Conservation (phyloP, 192 early-diverging fungal genomes). For the Coemansia sp. region DNA sequence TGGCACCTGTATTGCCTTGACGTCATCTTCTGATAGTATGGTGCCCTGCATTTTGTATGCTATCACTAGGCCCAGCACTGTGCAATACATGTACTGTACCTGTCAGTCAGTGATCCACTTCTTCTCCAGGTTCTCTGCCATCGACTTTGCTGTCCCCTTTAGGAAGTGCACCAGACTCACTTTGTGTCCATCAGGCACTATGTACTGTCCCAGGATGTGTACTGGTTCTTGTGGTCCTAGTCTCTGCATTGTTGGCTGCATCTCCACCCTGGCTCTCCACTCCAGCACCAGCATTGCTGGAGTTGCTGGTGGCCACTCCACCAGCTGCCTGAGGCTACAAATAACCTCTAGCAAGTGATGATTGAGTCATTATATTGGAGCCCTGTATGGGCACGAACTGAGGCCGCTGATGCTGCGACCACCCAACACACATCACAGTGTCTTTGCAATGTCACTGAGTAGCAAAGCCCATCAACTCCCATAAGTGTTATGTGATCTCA, state of each 20-base stretch:
- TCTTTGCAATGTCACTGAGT: too few species aligned
- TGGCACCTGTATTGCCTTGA: neutral
- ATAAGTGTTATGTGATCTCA: too few species aligned
- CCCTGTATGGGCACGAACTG: too few species aligned
- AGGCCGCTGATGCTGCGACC: too few species aligned
- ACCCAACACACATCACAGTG: too few species aligned
- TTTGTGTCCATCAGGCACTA: neutral
- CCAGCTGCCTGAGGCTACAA: too few species aligned
- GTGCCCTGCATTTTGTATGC: slow-evolving; percentile 7
- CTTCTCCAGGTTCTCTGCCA: neutral
- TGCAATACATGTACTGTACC: slow-evolving; percentile 1
- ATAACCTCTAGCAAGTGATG: too few species aligned
- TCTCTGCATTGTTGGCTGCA: neutral
- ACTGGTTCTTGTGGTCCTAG: neutral
- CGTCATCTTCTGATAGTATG: neutral
- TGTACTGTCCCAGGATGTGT: neutral
- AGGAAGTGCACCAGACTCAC: neutral
- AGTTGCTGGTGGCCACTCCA: neutral
- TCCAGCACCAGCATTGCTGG: neutral
- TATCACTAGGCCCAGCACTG: neutral
- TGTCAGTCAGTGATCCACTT: slow-evolving; percentile 8
- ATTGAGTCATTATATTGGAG: too few species aligned
- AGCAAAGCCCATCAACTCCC: too few species aligned
- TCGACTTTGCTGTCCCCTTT: neutral
- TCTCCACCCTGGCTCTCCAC: neutral